These are phyloP conservation scores for Xerocomus amazonicus DNA, from an alignment of 1,284 basidiomycete genomes.

Conservation along the genomic window DNA sequence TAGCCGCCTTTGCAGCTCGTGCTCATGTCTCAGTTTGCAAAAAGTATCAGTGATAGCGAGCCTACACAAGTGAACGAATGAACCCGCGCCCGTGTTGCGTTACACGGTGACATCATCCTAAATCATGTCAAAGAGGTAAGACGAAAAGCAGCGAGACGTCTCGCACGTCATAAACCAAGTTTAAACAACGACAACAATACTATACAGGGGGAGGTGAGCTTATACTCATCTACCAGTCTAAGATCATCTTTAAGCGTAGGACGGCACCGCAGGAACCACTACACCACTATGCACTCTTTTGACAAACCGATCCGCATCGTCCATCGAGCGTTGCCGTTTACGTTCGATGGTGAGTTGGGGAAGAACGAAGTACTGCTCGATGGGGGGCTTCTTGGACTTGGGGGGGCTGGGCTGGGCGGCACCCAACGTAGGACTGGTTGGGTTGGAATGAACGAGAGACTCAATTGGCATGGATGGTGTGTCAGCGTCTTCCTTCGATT, in stretches of 20 bases:
- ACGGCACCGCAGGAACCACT: slow-evolving; percentile 10
- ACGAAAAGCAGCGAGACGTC: background rate
- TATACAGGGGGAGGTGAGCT: slow-evolving; percentile 21
- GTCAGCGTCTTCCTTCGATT: slow-evolving; percentile 31
- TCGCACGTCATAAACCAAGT: slow-evolving; percentile 1
- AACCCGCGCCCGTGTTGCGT: background rate
- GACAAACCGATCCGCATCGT: slow-evolving; percentile 24
- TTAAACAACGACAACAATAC: slow-evolving; percentile 31
- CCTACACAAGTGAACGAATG: slow-evolving; percentile 11
- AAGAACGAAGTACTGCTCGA: slow-evolving; percentile 42
- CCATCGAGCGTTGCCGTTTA: slow-evolving; percentile 32
- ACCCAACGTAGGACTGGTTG: slow-evolving; percentile 46
- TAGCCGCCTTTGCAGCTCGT: background rate
- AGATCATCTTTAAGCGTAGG: slow-evolving; percentile 9
- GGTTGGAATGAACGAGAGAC: slow-evolving; percentile 59
- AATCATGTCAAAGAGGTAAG: background rate
- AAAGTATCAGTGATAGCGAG: background rate
- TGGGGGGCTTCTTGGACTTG: slow-evolving; percentile 31
- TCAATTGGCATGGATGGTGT: slow-evolving; percentile 53
- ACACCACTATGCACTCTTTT: slow-evolving; percentile 24
- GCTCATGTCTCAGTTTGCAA: slow-evolving; percentile 15
- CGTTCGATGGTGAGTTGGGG: slow-evolving; percentile 27
- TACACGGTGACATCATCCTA: background rate
- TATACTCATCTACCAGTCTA: background rate
- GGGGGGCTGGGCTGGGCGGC: slow-evolving; percentile 12